Conservation (phyloP, 768 basidiomycete genomes). For the Termitomyces sp. region DNA sequence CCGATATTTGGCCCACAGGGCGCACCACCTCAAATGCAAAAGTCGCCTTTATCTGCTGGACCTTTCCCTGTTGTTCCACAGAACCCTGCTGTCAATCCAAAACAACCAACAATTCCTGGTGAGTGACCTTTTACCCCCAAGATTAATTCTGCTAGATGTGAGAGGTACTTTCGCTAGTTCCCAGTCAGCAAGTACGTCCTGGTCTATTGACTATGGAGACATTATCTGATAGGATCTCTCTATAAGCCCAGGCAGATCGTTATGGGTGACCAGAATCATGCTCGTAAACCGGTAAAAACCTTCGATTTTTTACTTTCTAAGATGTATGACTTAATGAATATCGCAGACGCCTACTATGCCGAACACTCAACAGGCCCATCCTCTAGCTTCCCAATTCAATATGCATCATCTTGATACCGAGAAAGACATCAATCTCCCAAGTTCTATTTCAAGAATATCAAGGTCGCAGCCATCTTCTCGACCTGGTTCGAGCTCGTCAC, state of each 20-base stretch:
- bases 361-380: not conserved
- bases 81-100: not conserved
- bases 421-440: not conserved
- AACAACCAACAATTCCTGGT: not conserved
- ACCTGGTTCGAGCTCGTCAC: slow-evolving; percentile 7
- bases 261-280: not conserved
- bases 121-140: not conserved
- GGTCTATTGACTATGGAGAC: no score
- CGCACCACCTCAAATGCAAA: not conserved
- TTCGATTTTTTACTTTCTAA: not conserved
- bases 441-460: slow-evolving; percentile 6
- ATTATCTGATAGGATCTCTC: not conserved
- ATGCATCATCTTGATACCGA: not conserved
- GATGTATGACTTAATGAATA: not conserved
- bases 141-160: not conserved
- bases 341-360: not conserved
- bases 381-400: not conserved
- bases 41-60: not conserved
- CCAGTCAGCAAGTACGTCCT: slow-evolving; percentile 1
- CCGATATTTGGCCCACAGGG: not conserved
- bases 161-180: not conserved
- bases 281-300: not conserved
- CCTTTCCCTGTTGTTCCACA: not conserved
- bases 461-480: slow-evolving; percentile 2
- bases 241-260: not conserved